These are phyloP conservation scores for Sequoiadendron giganteum DNA, from an alignment of 75 land plant genomes.

Conservation along the genomic window DNA sequence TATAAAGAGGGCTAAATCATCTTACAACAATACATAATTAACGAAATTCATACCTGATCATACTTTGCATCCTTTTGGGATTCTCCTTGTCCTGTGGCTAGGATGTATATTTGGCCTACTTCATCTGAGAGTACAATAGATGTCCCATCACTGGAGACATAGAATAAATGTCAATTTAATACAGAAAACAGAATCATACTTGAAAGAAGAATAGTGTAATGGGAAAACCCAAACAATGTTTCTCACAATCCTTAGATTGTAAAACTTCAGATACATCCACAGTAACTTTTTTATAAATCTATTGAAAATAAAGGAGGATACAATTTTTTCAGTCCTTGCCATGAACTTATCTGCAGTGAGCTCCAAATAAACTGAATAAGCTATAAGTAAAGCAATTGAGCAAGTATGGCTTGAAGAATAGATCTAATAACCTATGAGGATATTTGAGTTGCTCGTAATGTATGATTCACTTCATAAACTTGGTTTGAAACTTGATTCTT, in stretches of 20 bases:
- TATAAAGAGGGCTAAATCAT: conserved; percentile 3
- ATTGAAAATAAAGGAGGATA: background rate
- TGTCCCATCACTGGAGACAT: conserved; percentile 82
- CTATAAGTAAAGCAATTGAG: background rate
- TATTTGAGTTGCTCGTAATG: background rate
- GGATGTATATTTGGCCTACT: conserved; percentile 89
- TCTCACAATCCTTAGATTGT: background rate
- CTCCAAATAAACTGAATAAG: background rate
- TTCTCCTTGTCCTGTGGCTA: conserved; percentile 86
- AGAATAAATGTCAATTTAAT: background rate
- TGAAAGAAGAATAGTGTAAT: background rate
- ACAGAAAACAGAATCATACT: background rate
- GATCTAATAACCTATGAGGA: background rate
- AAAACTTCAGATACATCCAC: background rate
- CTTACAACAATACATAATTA: background rate
- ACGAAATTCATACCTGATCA: conserved; percentile 70
- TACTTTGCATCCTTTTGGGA: conserved; percentile 91
- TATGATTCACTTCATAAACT: background rate
- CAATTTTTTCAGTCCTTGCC: background rate
- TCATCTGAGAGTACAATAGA: conserved; percentile 97
- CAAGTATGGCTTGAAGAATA: background rate
- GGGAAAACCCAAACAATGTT: background rate
- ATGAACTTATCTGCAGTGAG: background rate
- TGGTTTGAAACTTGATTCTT: background rate
- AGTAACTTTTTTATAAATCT: background rate